Base-by-base conservation (phyloP, 345 rosid species). In the Litchi chinensis region DNA sequence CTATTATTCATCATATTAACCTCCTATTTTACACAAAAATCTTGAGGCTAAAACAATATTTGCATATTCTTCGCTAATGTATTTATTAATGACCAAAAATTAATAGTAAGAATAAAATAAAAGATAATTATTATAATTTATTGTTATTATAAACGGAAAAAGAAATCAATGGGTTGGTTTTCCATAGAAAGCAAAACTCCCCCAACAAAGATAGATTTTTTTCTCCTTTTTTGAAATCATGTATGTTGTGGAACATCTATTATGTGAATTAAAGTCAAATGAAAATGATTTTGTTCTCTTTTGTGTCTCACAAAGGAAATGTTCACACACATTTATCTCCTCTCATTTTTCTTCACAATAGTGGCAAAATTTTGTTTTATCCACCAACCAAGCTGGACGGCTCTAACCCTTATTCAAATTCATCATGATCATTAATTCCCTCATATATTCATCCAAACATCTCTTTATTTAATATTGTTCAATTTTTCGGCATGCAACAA, bases 221-320 rank as follows among this genome's bases (percentile, higher is more conserved):
- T 32, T 3, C 2, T 3, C 2, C 37, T 32, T 32, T 32, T 32
- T 32, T 32, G 37, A 39, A n/a, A 72, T 73, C 56, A 73, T 22
- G 26, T 13, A 13, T 3, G 16, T 50, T 50, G 19, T 3, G 32
- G 41, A 72, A 22, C 7, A n/a, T n/a, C 10, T 57, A n/a, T n/a
- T 39, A 39, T 3, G 57, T 11, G 64, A 60, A 11, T 22, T 19
- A 39, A 70, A 76, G 71, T 76, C 71, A 76, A 76, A 0, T 66
- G 11, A 76, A 48, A 11, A 65, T 76, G 62, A 50, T 75, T 50
- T 66, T 37, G 24, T 48, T 65, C n/a, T 46, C 70, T 46, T 37
- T 66, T 50, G 16, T 50, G 78, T 75, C 78, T 65, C 37, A 28
- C 50, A 63, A 65, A 50, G 71, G 78, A 37, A 57, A 48, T 19